These are phyloP conservation scores for Amoeboaphelidium occidentale DNA, from an alignment of 371 early-diverging fungal species.

Conservation along the genomic window DNA sequence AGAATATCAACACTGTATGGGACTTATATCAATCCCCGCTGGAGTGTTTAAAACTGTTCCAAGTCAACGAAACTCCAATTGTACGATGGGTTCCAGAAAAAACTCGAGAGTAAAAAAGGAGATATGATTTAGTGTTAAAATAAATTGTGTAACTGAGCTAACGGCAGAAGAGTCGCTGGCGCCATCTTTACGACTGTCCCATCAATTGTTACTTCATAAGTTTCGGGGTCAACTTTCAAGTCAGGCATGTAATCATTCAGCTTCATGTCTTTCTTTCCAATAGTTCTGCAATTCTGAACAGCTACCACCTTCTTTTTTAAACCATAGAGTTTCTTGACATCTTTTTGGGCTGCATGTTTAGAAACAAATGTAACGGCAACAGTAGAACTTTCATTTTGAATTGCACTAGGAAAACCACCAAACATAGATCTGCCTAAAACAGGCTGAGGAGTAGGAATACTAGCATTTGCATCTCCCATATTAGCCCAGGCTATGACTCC, in stretches of 20 bases:
- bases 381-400: conserved; percentile 7
- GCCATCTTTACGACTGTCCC: conserved; percentile 36
- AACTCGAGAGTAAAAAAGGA: too few relatives aligned
- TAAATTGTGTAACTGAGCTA: conserved; percentile 42
- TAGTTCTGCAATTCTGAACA: conserved; percentile 41
- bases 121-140: conserved; percentile 22
- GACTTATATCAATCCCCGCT: too few relatives aligned
- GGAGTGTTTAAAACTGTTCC: too few relatives aligned
- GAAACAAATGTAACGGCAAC: conserved; percentile 54
- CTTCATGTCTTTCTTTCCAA: conserved; percentile 63
- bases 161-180: conserved; percentile 38
- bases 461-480: conserved; percentile 74
- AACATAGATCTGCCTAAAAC: conserved; percentile 58
- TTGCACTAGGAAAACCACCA: conserved; percentile 29
- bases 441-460: conserved; percentile 74
- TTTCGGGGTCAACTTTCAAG: conserved; percentile 67
- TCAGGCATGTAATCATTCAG: conserved; percentile 44
- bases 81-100: too few relatives aligned
- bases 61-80: too few relatives aligned
- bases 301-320: conserved; percentile 38
- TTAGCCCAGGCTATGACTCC: conserved; percentile 53
- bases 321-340: conserved; percentile 17
- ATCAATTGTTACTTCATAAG: conserved; percentile 54
- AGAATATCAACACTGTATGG: too few relatives aligned
- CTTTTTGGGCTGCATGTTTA: conserved; percentile 32